These are phyloP conservation scores for Cytospora leucostoma DNA, from an alignment of 2,329 filamentous ascomycete genomes.

Conservation along the genomic window DNA sequence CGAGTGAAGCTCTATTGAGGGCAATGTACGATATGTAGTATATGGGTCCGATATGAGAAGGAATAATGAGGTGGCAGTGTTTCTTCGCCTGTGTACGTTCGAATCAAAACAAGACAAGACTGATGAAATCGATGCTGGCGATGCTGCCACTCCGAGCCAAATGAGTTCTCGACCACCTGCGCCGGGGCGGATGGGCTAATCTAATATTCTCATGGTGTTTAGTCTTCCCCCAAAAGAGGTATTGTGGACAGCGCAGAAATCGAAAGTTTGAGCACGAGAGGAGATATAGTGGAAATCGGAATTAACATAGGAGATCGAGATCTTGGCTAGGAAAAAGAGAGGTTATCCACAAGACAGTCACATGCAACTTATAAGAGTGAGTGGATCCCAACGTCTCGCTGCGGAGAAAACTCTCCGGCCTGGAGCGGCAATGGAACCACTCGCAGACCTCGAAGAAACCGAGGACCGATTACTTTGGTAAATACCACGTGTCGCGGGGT, in stretches of 20 bases:
- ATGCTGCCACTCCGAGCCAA: not conserved
- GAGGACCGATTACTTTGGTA: not conserved
- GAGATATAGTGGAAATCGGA: not conserved
- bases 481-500: too few species aligned
- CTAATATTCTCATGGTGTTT: not conserved
- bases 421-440: not conserved
- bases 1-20: not conserved
- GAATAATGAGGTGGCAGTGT: not conserved
- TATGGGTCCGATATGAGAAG: not conserved
- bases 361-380: not conserved
- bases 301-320: not conserved
- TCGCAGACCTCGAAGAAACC: not conserved
- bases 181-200: not conserved
- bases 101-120: not conserved
- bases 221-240: not conserved
- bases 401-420: not conserved
- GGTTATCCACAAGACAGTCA: not conserved
- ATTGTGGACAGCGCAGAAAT: not conserved
- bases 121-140: not conserved
- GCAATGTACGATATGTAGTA: not conserved
- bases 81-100: constrained; percentile 6
- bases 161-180: not conserved
- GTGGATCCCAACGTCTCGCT: not conserved
- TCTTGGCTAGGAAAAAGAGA: not conserved
- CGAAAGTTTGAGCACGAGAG: not conserved